Percentiles rank a stretch among this genome's conserved stretches.
Evolutionary conservation across 2,329 filamentous ascomycete species (phyloP).

Genomic region (Trichophyton equinum): DNA sequence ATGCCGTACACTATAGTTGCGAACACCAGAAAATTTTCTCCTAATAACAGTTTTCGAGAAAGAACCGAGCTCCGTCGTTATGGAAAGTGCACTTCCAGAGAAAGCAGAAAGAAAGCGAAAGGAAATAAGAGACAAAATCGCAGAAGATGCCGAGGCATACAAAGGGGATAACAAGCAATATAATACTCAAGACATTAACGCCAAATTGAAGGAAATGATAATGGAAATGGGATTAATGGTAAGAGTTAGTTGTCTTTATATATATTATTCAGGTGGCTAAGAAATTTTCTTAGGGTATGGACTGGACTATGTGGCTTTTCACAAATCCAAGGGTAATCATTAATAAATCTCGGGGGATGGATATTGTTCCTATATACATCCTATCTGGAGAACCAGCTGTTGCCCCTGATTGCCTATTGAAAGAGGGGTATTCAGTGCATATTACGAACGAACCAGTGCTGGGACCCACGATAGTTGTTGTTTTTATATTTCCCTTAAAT

Average conservation of each 20-base stretch:
- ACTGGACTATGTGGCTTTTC: slow-evolving; percentile 6
- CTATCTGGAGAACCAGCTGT: neutral
- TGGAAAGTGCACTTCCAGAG: slow-evolving; percentile 13
- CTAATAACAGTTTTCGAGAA: too few relatives aligned
- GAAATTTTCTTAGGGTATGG: neutral
- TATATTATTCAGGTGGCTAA: neutral
- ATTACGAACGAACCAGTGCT: slow-evolving; percentile 1
- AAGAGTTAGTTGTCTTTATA: neutral
- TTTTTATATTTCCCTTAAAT: slow-evolving; percentile 5
- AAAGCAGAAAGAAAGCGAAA: slow-evolving; percentile 2
- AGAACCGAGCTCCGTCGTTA: neutral
- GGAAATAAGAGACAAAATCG: slow-evolving; percentile 4
- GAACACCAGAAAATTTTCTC: too few relatives aligned
- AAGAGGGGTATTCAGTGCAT: neutral
- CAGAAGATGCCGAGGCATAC: slow-evolving; percentile 2
- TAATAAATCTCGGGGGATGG: neutral
- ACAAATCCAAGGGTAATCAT: slow-evolving; percentile 2
- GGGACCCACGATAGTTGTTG: neutral
- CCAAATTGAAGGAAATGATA: neutral
- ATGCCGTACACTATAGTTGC: too few relatives aligned
- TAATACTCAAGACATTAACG: slow-evolving; percentile 3
- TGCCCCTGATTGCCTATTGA: neutral
- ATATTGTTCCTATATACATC: slow-evolving; percentile 1
- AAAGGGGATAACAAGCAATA: slow-evolving; percentile 6
- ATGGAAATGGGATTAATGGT: neutral